Evolutionary conservation across 2,329 filamentous ascomycete genomes (phyloP).

Genomic region (Colletotrichum echinochloae): DNA sequence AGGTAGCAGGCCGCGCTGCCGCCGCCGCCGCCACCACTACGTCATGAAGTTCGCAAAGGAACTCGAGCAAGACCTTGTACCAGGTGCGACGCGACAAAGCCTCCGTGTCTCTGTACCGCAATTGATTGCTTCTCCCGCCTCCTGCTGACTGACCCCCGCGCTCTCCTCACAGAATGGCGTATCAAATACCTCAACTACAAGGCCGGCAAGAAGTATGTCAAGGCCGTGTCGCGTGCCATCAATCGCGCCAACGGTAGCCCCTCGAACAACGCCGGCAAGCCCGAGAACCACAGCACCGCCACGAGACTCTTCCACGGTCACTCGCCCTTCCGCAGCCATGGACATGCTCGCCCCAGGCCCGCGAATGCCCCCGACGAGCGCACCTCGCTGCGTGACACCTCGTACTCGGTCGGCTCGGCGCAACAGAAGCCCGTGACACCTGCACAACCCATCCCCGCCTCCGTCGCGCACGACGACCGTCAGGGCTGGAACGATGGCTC

Average conservation of each 20-base stretch:
- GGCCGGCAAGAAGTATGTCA: conserved; percentile 93
- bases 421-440: conserved; percentile 40
- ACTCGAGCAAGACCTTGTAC: conserved; percentile 87
- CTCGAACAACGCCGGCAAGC: conserved; percentile 8
- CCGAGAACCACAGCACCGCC: conserved; percentile 18
- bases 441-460: conserved; percentile 42
- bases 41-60: conserved; percentile 80
- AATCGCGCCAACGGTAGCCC: conserved; percentile 59
- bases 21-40: conserved; percentile 40
- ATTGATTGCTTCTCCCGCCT: conserved; percentile 1
- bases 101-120: conserved; percentile 3
- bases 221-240: conserved; percentile 81
- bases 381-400: conserved; percentile 44
- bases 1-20: conserved; percentile 11
- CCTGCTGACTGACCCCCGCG: conserved; percentile 4
- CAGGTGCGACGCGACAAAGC: conserved; percentile 65
- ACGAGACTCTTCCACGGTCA: conserved; percentile 14
- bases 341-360: background rate
- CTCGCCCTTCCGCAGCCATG: conserved; percentile 27
- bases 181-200: conserved; percentile 97
- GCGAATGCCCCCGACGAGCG: conserved; percentile 43
- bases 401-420: conserved; percentile 45
- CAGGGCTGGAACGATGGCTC: conserved; percentile 55
- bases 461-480: conserved; percentile 49
- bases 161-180: conserved; percentile 76